phyloP scores from a whole-genome alignment of 345 rosid genomes.

The Eucalyptus sideroxylon region DNA sequence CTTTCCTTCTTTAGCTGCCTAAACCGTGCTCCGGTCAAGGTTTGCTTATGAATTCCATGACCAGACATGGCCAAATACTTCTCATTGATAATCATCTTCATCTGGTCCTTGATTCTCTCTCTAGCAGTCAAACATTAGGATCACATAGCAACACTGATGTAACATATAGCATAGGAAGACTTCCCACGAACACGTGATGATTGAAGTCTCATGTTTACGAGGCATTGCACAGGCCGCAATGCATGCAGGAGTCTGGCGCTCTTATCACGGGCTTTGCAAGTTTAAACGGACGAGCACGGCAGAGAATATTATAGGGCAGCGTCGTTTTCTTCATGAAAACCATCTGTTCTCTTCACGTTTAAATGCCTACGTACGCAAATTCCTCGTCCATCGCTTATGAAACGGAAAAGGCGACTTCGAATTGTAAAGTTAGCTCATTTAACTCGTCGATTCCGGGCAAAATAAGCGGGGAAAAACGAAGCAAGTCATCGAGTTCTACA shows the following conservation, averaged over 20 bases:
- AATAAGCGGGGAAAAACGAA: neutral
- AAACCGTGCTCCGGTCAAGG: neutral
- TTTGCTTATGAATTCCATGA: neutral
- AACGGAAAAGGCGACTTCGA: neutral
- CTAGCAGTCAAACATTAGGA: neutral
- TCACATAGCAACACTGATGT: neutral
- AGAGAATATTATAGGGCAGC: neutral
- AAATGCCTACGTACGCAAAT: neutral
- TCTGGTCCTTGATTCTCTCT: neutral
- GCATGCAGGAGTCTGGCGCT: neutral
- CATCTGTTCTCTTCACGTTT: neutral
- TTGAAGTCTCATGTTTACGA: neutral
- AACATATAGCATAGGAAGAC: neutral
- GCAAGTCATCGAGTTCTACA: neutral
- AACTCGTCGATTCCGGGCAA: neutral
- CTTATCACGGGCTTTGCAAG: neutral
- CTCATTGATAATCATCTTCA: neutral
- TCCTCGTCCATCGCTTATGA: neutral
- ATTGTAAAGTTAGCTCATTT: neutral
- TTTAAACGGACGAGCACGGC: neutral
- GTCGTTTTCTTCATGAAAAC: neutral
- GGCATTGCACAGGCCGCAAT: neutral
- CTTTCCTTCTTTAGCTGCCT: neutral
- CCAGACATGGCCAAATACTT: neutral
- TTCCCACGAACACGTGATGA: neutral